phyloP scores from a whole-genome alignment of 495 filamentous ascomycete species.

The Lophium mytilinum region DNA sequence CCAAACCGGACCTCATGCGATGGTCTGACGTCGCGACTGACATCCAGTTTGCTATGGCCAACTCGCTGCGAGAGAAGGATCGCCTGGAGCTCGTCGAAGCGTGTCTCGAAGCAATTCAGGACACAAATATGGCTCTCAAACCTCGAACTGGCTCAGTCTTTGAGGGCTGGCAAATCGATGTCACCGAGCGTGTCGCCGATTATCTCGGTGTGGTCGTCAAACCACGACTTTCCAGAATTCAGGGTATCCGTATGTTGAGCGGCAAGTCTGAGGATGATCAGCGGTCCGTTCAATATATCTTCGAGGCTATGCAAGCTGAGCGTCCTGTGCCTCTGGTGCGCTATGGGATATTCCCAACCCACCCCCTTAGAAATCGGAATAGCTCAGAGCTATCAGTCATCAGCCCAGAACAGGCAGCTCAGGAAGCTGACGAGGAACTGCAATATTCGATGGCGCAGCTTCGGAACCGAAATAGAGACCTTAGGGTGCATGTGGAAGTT shows the following conservation, averaged over 20 bases:
- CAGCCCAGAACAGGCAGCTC: too few relatives aligned
- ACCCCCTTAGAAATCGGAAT: too few relatives aligned
- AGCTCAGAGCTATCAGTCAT: too few relatives aligned
- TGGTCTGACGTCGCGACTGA: too few relatives aligned
- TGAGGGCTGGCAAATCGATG: not conserved
- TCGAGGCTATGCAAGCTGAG: constrained; percentile 3
- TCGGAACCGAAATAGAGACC: too few relatives aligned
- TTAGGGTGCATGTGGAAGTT: too few relatives aligned
- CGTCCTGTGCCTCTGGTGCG: constrained; percentile 6
- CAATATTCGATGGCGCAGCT: too few relatives aligned
- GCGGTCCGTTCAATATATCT: not conserved
- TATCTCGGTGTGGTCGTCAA: not conserved
- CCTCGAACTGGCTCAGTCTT: not conserved
- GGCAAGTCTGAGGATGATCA: not conserved
- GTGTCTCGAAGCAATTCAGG: not conserved
- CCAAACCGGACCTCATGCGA: too few relatives aligned
- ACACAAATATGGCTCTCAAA: not conserved
- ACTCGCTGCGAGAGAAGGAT: too few relatives aligned
- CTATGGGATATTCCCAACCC: constrained; percentile 6
- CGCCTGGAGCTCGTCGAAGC: not conserved
- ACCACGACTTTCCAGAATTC: not conserved
- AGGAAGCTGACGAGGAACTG: too few relatives aligned
- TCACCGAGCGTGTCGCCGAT: not conserved
- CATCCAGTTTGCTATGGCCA: too few relatives aligned
- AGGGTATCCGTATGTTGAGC: not conserved